Evolutionary conservation across 2,329 filamentous ascomycete genomes (phyloP).

Genomic region (Leptographium lundbergii): DNA sequence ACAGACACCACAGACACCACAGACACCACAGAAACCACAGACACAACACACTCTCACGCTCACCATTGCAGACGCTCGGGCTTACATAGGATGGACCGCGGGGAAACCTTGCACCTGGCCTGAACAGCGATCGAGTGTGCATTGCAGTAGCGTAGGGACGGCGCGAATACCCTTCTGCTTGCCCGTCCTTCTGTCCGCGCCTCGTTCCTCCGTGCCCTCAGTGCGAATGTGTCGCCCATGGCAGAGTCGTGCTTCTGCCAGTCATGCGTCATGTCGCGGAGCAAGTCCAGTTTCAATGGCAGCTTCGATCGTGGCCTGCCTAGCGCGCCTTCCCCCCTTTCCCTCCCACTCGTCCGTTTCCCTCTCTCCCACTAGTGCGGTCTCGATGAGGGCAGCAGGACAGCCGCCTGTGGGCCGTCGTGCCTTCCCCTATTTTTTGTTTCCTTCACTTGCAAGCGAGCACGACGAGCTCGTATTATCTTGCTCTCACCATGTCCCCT

Average conservation of each 20-base stretch:
- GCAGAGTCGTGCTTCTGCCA: background rate
- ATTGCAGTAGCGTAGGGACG: background rate
- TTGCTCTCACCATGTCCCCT: background rate
- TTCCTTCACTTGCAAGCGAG: background rate
- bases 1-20: no score
- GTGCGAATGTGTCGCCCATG: background rate
- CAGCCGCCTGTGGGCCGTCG: background rate
- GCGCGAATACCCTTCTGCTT: background rate
- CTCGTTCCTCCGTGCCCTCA: background rate
- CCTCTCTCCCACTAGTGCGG: background rate
- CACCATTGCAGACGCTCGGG: background rate
- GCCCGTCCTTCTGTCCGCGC: background rate
- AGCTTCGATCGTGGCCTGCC: background rate
- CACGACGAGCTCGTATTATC: background rate
- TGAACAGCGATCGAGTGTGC: background rate
- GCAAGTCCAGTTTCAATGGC: background rate
- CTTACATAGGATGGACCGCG: background rate
- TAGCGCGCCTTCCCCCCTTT: background rate
- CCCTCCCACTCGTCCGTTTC: background rate
- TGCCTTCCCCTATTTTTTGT: background rate
- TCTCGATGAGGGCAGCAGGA: background rate
- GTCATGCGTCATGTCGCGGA: background rate
- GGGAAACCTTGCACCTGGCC: slow-evolving; percentile 1
- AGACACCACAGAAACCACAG: no score
- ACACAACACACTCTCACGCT: no score